Percentiles rank a stretch among this genome's conserved stretches.
Evolutionary conservation across 192 early-diverging fungal species (phyloP).

Genomic region (Coemansia sp.): DNA sequence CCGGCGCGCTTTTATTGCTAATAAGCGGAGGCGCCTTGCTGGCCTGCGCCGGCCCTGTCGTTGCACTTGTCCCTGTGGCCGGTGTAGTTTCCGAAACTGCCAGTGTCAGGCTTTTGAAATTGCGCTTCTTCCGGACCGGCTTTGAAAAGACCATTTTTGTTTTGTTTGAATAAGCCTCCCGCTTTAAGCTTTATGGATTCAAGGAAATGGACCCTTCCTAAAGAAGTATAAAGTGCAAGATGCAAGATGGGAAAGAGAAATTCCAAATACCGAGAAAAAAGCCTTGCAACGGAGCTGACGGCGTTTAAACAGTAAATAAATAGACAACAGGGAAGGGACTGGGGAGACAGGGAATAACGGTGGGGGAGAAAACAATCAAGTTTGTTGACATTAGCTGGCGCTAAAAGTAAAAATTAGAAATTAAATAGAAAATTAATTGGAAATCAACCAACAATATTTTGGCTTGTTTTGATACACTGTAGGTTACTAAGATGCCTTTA

Average conservation of each 20-base stretch:
- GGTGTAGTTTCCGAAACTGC: conserved; percentile 26
- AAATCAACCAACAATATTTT: too few relatives aligned
- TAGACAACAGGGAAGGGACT: background rate
- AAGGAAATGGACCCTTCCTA: background rate
- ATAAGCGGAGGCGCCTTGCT: conserved; percentile 9
- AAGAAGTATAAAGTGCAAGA: background rate
- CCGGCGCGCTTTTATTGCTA: conserved; percentile 22
- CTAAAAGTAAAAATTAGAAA: too few relatives aligned
- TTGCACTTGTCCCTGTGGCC: conserved; percentile 13
- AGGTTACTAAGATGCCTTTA: too few relatives aligned
- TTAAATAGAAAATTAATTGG: too few relatives aligned
- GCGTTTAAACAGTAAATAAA: background rate
- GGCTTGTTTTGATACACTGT: too few relatives aligned
- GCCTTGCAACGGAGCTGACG: too few relatives aligned
- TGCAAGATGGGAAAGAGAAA: background rate
- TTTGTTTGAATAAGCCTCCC: too few relatives aligned
- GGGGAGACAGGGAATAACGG: too few relatives aligned
- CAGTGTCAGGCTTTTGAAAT: conserved; percentile 54
- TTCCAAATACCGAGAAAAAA: conserved; percentile 2
- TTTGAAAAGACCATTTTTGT: conserved; percentile 39
- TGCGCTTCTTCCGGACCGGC: conserved; percentile 55
- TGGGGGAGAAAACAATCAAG: too few relatives aligned
- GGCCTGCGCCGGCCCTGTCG: conserved; percentile 15
- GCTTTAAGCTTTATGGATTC: too few relatives aligned
- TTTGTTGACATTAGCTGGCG: too few relatives aligned